A percentile compares a stretch with the other conserved stretches of the same genome.
Evolutionary conservation across 2,329 filamentous ascomycete genomes (phyloP).

Genomic region (Hirsutella minnesotensis): DNA sequence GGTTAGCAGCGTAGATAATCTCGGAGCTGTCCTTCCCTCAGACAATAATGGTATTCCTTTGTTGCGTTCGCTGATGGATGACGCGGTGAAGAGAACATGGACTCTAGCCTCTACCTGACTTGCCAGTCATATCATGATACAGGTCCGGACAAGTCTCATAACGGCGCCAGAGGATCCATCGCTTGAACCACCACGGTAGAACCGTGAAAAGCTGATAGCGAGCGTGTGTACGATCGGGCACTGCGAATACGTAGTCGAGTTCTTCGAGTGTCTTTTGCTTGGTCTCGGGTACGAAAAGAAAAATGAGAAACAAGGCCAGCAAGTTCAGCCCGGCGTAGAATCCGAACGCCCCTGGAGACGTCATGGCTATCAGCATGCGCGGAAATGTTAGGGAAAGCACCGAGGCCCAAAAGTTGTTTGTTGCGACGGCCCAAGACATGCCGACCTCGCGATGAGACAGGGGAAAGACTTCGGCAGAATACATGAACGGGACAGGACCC

Average conservation of each 20-base stretch:
- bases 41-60: too few relatives aligned
- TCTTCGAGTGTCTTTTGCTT: constrained; percentile 39
- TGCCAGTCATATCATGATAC: constrained; percentile 1
- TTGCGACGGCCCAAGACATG: constrained; percentile 26
- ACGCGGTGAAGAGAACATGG: too few relatives aligned
- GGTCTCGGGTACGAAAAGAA: constrained; percentile 37
- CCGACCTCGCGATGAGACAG: constrained; percentile 25
- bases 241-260: constrained; percentile 35
- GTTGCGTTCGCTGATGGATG: too few relatives aligned
- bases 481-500: constrained; percentile 24
- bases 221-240: constrained; percentile 27
- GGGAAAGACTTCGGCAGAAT: constrained; percentile 26
- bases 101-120: too few relatives aligned
- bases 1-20: too few relatives aligned
- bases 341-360: constrained; percentile 21
- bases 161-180: constrained; percentile 2
- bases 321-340: constrained; percentile 36
- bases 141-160: constrained; percentile 5
- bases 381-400: constrained; percentile 18
- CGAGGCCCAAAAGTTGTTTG: constrained; percentile 17
- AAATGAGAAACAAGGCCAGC: constrained; percentile 33
- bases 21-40: too few relatives aligned
- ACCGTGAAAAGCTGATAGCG: constrained; percentile 19
- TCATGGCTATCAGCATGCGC: constrained; percentile 19
- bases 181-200: constrained; percentile 1